Conservation (phyloP, 805 yeast species). For the Clavispora asparagi region DNA sequence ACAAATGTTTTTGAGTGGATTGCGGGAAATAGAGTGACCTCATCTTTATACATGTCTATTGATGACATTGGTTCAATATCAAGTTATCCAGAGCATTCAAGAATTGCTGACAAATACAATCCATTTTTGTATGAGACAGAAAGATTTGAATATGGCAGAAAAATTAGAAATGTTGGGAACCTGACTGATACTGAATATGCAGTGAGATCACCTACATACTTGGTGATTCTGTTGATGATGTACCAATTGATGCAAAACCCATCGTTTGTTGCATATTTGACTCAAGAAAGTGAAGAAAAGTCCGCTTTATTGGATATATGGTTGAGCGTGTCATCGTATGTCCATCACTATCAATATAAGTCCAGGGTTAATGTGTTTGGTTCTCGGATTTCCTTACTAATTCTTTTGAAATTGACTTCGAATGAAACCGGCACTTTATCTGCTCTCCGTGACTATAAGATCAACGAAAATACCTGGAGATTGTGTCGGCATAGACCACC, state of each 20-base stretch:
- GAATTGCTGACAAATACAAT: not conserved
- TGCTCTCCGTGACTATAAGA: constrained; percentile 5
- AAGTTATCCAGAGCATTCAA: not conserved
- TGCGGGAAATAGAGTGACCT: constrained; percentile 10
- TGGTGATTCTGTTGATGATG: constrained; percentile 7
- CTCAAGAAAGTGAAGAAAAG: not conserved
- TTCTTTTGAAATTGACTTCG: constrained; percentile 23
- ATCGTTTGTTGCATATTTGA: constrained; percentile 5
- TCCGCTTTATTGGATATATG: constrained; percentile 20
- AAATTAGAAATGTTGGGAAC: not conserved
- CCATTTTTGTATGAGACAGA: constrained; percentile 1
- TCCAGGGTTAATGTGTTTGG: constrained; percentile 18
- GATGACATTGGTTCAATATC: not conserved
- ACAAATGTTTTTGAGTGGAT: constrained; percentile 15
- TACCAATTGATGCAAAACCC: constrained; percentile 6
- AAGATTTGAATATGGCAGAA: not conserved
- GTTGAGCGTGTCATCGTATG: constrained; percentile 35
- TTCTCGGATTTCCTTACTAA: constrained; percentile 23
- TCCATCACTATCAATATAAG: constrained; percentile 34
- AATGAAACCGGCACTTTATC: constrained; percentile 1
- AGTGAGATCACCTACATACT: constrained; percentile 6
- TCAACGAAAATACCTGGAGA: constrained; percentile 38
- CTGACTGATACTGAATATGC: not conserved
- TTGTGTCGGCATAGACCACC: constrained; percentile 37
- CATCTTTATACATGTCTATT: constrained; percentile 8